phyloP scores from a whole-genome alignment of 202 grass and related monocot genomes.

The Cymbopogon flexuosus region DNA sequence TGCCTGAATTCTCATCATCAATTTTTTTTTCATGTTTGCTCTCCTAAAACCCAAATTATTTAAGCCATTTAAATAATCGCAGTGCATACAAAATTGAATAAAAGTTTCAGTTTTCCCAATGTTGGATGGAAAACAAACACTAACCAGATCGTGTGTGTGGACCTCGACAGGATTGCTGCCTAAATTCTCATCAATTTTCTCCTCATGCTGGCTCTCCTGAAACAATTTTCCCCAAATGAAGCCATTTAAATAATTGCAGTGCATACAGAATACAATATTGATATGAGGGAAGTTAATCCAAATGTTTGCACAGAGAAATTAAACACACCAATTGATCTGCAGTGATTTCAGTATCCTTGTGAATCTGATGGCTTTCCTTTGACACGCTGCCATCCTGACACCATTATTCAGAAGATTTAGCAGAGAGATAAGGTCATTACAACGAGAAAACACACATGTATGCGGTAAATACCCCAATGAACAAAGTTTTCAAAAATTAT shows the following conservation, averaged over 20 bases:
- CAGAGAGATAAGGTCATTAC: not conserved
- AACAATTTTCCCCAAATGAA: not conserved
- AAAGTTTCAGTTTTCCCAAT: not conserved
- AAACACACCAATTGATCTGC: slow-evolving; percentile 23
- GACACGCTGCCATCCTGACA: slow-evolving; percentile 9
- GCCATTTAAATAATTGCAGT: not conserved
- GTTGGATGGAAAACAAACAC: not conserved
- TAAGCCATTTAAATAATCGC: not conserved
- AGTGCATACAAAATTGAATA: not conserved
- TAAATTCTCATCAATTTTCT: not conserved
- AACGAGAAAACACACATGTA: not conserved
- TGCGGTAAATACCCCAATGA: not conserved
- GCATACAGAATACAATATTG: not conserved
- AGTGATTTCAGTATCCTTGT: not conserved
- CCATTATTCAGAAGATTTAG: not conserved
- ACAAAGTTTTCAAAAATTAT: not conserved
- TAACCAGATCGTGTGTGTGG: not conserved
- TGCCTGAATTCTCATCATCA: too few species aligned
- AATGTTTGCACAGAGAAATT: not conserved
- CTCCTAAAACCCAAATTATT: too few species aligned
- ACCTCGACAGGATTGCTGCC: not conserved
- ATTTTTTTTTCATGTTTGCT: too few species aligned
- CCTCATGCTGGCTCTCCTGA: not conserved
- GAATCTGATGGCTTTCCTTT: slow-evolving; percentile 19
- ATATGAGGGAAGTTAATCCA: not conserved